phyloP scores from a whole-genome alignment of 2,329 filamentous ascomycete species.

The Verticillium nonalfalfae region DNA sequence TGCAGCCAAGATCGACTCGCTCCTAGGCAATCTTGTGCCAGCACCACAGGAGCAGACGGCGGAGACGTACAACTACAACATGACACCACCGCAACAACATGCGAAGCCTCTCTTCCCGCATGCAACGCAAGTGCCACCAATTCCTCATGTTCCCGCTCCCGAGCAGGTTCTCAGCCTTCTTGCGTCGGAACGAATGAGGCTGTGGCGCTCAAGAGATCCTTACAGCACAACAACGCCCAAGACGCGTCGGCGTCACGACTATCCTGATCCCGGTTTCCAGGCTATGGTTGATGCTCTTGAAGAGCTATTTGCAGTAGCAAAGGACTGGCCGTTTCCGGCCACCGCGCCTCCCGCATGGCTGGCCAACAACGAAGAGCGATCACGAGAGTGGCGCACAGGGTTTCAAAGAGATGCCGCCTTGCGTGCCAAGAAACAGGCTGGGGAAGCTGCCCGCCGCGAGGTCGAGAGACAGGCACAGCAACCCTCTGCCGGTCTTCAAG shows the following conservation, averaged over 20 bases:
- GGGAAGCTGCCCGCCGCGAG: constrained; percentile 25
- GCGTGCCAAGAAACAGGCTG: constrained; percentile 30
- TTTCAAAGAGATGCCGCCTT: constrained; percentile 32
- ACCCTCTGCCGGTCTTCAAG: background rate
- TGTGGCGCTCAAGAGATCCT: constrained; percentile 35
- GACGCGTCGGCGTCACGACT: constrained; percentile 25
- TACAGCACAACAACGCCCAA: constrained; percentile 21
- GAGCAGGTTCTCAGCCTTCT: constrained; percentile 37
- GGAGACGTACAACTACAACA: constrained; percentile 10
- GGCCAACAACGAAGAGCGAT: constrained; percentile 34
- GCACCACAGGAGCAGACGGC: constrained; percentile 4
- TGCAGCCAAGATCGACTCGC: constrained; percentile 30
- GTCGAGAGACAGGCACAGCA: constrained; percentile 23
- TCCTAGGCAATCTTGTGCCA: constrained; percentile 25
- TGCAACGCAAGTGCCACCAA: constrained; percentile 19
- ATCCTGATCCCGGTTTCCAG: constrained; percentile 35
- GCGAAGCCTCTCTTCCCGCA: background rate
- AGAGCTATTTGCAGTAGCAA: constrained; percentile 31
- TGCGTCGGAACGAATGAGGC: constrained; percentile 32
- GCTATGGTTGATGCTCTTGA: constrained; percentile 36
- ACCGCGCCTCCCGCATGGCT: constrained; percentile 48
- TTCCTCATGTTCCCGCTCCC: constrained; percentile 25
- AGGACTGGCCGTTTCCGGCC: constrained; percentile 40
- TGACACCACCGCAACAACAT: constrained; percentile 8
- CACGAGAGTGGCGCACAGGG: constrained; percentile 47